Evolutionary conservation across 2,329 filamentous ascomycete genomes (phyloP).

Genomic region (Diaporthe longicolla): DNA sequence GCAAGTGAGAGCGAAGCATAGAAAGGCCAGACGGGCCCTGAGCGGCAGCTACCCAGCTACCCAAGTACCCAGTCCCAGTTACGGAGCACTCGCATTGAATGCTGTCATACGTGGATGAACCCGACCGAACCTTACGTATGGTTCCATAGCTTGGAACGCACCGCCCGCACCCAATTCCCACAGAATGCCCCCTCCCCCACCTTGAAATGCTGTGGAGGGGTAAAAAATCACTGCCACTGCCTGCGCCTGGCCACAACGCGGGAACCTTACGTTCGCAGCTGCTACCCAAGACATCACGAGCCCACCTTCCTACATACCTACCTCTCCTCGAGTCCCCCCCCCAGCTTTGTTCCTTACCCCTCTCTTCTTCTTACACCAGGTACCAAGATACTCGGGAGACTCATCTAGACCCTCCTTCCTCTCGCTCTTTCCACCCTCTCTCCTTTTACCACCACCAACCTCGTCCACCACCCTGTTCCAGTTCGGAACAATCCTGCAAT

Average conservation of each 20-base stretch:
- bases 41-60: neutral
- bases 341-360: constrained; percentile 38
- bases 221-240: constrained; percentile 43
- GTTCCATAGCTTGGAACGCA: constrained; percentile 35
- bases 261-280: constrained; percentile 33
- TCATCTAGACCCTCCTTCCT: constrained; percentile 33
- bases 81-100: constrained; percentile 10
- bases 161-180: constrained; percentile 38
- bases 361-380: constrained; percentile 20
- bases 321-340: constrained; percentile 33
- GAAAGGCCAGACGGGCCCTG: neutral
- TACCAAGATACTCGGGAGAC: constrained; percentile 23
- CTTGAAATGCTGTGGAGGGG: constrained; percentile 45
- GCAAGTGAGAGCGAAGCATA: neutral
- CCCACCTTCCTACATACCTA: constrained; percentile 24
- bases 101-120: constrained; percentile 38
- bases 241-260: constrained; percentile 35
- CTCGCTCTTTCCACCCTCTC: constrained; percentile 22
- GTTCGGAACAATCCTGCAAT: constrained; percentile 39
- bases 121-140: constrained; percentile 26
- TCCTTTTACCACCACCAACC: constrained; percentile 1
- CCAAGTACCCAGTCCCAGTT: too few relatives aligned
- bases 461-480: neutral
- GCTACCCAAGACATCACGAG: constrained; percentile 37
- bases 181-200: constrained; percentile 50